Base-by-base conservation (phyloP, 73 alveolate species). In the Stentor roeselii region DNA sequence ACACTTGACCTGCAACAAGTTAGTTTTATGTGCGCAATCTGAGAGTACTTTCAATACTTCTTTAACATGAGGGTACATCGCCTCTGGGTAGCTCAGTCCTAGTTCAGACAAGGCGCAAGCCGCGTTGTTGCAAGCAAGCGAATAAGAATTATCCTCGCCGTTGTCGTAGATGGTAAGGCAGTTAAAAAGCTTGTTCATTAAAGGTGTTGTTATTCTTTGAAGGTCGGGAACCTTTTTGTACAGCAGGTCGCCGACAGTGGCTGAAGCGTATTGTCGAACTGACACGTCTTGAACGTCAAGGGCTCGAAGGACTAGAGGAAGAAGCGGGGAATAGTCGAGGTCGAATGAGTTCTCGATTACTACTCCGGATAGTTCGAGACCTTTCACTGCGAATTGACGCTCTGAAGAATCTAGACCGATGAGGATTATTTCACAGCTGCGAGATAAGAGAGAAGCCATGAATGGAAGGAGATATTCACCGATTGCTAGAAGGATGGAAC, bases 361-460 rank as follows among this genome's bases (percentile, higher is more conserved):
- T 34, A 32, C 80, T 30, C 80, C 80, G 34, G 80, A n/a, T 67
- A 67, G 80, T 2, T 67, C 80, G 21, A 67, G 34, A 21, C 50
- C 80, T 67, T 67, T 67, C 50, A 67, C 34, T 21, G 80, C 80
- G 34, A 67, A 67, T 67, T 67, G 80, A 27, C 34, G 21, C 34
- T 67, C 80, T 21, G n/a, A 27, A 21, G 27, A 36, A 21, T 36
- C 0, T 0, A 67, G 41, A 1, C 80, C 80, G 34, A 67, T 67
- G 2, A 27, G 50, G 0, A 67, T 34, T 27, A 67, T 36, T 40
- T 32, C 21, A 11, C 37, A 21, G 80, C 80, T 27, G n/a, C 80
- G n/a, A 27, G 15, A 36, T 30, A 67, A 34, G 21, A 67, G n/a
- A 0, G 37, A 15, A 30, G 37, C 42, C 2, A 21, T 21, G 34